A percentile compares a stretch with the other conserved stretches of the same genome.
phyloP scores from a whole-genome alignment of 2,329 filamentous ascomycete genomes.

The Trichoderma atrobrunneum region DNA sequence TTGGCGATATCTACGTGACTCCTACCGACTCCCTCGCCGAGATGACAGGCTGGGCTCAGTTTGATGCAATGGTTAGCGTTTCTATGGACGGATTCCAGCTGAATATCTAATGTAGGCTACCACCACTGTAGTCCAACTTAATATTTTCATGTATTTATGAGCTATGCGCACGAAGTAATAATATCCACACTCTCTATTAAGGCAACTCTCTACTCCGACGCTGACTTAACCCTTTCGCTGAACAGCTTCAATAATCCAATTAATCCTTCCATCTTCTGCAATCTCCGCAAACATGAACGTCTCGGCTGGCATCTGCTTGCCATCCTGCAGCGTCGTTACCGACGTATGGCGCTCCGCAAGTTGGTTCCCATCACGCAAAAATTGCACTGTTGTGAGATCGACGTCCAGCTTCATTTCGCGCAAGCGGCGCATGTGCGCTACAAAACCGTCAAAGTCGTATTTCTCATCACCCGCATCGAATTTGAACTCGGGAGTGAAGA shows the following conservation, averaged over 20 bases:
- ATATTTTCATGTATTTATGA: not conserved
- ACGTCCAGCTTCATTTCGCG: constrained; percentile 15
- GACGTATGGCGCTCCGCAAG: constrained; percentile 19
- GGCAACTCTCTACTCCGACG: not conserved
- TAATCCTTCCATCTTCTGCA: constrained; percentile 17
- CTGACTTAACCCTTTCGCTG: not conserved
- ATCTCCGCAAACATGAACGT: constrained; percentile 20
- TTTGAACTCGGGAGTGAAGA: constrained; percentile 10
- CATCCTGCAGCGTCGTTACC: constrained; percentile 5
- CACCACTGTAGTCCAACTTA: too few relatives aligned
- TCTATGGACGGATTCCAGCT: constrained; percentile 11
- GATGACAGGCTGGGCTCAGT: constrained; percentile 15
- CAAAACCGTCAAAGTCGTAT: constrained; percentile 16
- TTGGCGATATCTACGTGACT: constrained; percentile 12
- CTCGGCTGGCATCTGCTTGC: constrained; percentile 2
- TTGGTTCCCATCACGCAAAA: constrained; percentile 17
- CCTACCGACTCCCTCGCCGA: constrained; percentile 8
- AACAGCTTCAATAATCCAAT: constrained; percentile 17
- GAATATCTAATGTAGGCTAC: not conserved
- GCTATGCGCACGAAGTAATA: not conserved
- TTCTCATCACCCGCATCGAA: not conserved
- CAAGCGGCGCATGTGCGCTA: constrained; percentile 18
- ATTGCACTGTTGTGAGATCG: constrained; percentile 15
- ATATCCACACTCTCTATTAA: not conserved
- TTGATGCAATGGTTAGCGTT: constrained; percentile 13